Conservation (phyloP, 345 rosid species). For the Sapria himalayana region DNA sequence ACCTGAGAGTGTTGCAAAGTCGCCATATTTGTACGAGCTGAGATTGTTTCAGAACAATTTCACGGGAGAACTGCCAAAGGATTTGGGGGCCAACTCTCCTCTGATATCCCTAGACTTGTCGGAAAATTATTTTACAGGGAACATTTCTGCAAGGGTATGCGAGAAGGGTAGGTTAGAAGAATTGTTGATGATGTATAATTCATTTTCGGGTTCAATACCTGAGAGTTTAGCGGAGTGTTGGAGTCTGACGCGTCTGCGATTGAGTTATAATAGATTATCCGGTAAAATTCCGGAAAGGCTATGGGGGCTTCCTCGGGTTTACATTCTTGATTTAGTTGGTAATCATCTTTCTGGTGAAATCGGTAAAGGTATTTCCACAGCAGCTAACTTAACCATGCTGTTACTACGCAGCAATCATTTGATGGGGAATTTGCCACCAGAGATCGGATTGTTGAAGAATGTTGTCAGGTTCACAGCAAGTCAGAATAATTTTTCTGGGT, state of each 20-base stretch:
- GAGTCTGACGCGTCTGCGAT: constrained; percentile 55
- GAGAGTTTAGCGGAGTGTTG: constrained; percentile 31
- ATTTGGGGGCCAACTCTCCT: constrained; percentile 63
- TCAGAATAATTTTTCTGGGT: constrained; percentile 40
- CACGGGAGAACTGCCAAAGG: constrained; percentile 40
- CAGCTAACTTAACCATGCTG: constrained; percentile 45
- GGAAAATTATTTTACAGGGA: constrained; percentile 40
- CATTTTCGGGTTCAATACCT: constrained; percentile 51
- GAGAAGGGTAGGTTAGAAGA: constrained; percentile 51
- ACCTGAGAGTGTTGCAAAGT: constrained; percentile 39
- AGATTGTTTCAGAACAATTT: constrained; percentile 49
- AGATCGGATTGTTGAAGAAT: constrained; percentile 38
- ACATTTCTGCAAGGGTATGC: constrained; percentile 44
- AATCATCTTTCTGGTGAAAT: constrained; percentile 55
- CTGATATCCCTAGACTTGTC: constrained; percentile 64
- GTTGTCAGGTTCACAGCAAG: constrained; percentile 38
- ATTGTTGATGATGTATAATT: constrained; percentile 41
- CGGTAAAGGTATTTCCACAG: constrained; percentile 34
- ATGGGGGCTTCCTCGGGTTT: constrained; percentile 83
- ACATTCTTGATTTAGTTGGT: constrained; percentile 39
- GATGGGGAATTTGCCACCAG: constrained; percentile 50
- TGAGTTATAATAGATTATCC: constrained; percentile 46
- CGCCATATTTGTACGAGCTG: constrained; percentile 66
- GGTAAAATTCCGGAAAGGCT: constrained; percentile 54
- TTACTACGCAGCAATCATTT: constrained; percentile 41